Evolutionary conservation across 2,329 filamentous ascomycete species (phyloP).

Genomic region (Westerdykella aurantiaca): DNA sequence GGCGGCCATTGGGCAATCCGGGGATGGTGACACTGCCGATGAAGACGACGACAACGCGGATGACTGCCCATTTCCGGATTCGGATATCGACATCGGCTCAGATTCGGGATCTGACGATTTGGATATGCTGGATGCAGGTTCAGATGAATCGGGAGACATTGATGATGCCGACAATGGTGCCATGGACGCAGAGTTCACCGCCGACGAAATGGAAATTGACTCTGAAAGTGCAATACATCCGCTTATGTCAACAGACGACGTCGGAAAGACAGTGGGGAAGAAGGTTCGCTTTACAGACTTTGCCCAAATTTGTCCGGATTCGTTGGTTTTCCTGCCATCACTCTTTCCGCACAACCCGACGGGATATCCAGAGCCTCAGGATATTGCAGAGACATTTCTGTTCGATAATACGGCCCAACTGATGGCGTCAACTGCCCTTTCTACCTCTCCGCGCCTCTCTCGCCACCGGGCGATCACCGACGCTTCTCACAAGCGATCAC

Average conservation of each 20-base stretch:
- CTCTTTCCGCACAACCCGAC: background rate
- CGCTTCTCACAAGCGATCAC: background rate
- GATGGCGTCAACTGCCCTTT: background rate
- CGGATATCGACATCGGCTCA: too few species aligned
- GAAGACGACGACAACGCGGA: too few species aligned
- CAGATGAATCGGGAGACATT: background rate
- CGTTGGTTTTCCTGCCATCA: slow-evolving; percentile 3
- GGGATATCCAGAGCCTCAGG: background rate
- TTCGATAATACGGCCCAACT: background rate
- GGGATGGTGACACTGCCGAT: background rate
- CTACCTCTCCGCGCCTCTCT: background rate
- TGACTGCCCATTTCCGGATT: too few species aligned
- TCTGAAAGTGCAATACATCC: background rate
- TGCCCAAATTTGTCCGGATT: slow-evolving; percentile 9
- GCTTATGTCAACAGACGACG: background rate
- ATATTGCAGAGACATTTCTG: background rate
- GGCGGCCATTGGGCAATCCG: too few species aligned
- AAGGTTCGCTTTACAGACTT: background rate
- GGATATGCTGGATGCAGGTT: background rate
- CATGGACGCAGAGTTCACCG: background rate
- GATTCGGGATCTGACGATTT: background rate
- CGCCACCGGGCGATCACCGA: background rate
- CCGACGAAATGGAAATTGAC: background rate
- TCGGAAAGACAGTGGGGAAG: background rate
- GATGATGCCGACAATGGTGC: background rate